These are phyloP conservation scores for Hyaloscypha hepaticicola DNA, from an alignment of 495 filamentous ascomycete species.

Conservation along the genomic window DNA sequence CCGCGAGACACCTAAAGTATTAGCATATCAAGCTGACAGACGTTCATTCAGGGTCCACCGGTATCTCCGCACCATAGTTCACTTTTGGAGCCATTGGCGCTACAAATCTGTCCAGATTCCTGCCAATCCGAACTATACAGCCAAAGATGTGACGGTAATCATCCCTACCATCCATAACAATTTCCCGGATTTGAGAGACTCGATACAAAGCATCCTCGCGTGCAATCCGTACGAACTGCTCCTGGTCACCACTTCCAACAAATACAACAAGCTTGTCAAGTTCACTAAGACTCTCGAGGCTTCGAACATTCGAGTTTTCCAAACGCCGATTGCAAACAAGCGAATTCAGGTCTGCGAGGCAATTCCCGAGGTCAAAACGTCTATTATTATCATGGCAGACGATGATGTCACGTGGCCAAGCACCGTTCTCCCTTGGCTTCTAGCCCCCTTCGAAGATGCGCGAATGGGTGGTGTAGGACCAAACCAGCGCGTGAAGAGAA, in stretches of 20 bases:
- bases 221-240: constrained; percentile 52
- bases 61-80: constrained; percentile 65
- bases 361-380: constrained; percentile 70
- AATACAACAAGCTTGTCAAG: constrained; percentile 42
- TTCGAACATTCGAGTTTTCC: constrained; percentile 53
- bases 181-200: constrained; percentile 51
- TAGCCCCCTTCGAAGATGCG: constrained; percentile 80
- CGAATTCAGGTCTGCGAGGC: constrained; percentile 79
- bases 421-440: constrained; percentile 75
- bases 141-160: constrained; percentile 72
- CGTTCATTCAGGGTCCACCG: constrained; percentile 35
- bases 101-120: constrained; percentile 63
- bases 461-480: constrained; percentile 79
- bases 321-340: constrained; percentile 69
- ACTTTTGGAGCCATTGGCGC: constrained; percentile 62
- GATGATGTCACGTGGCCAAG: constrained; percentile 85
- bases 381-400: constrained; percentile 79
- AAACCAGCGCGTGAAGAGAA: constrained; percentile 73
- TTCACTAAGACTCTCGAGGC: constrained; percentile 57
- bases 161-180: constrained; percentile 65
- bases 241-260: constrained; percentile 55
- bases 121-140: constrained; percentile 60
- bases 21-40: background rate
- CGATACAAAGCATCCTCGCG: constrained; percentile 53
- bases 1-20: background rate